Base-by-base conservation (phyloP, 345 rosid genomes). In the Microcos paniculata region DNA sequence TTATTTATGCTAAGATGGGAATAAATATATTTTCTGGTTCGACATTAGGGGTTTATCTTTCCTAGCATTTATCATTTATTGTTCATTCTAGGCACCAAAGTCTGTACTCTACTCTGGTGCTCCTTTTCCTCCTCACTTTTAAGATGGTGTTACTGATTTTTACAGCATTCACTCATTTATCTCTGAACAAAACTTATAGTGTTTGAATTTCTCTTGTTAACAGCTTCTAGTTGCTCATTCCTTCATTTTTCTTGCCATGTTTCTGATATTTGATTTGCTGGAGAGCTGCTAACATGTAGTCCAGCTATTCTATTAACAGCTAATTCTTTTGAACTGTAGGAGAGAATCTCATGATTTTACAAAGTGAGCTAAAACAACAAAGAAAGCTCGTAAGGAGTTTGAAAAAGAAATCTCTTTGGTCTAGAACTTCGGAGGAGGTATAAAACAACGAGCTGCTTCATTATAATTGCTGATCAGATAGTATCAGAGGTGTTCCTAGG, bases 361-460 rank as follows among this genome's bases (percentile, higher is more conserved):
- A 82, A 12, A 80, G 79, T 79, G 97, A 93, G 83, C 84, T 96
- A 35, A 92, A 88, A 84, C 83, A 85, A 72, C 96, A 91, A 81
- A 87, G 73, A 78, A 93, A 92, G 84, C 78, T 84, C 56, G 98
- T 92, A 49, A 84, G 77, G 81, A 86, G 84, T 85, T 90, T 93
- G 85, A 80, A 85, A 82, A 92, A 87, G 91, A 96, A 87, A 82
- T 93, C 99, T 15, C 94, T 93, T 28, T 96, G 99, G 99, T 90
- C 97, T 16, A 88, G 81, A 77, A 90, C 73, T 81, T 82, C 88
- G 77, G 96, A 88, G 81, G 97, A 96, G 97, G 99, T 85, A 85
- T 64, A 58, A 77, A 43, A 51, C 78, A 35, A 59, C 16, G 53
- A 75, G 38, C 69, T 31, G 52, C 52, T 79, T 26, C 21, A 19